Conservation (phyloP, 345 rosid genomes). For the Gossypium australe region DNA sequence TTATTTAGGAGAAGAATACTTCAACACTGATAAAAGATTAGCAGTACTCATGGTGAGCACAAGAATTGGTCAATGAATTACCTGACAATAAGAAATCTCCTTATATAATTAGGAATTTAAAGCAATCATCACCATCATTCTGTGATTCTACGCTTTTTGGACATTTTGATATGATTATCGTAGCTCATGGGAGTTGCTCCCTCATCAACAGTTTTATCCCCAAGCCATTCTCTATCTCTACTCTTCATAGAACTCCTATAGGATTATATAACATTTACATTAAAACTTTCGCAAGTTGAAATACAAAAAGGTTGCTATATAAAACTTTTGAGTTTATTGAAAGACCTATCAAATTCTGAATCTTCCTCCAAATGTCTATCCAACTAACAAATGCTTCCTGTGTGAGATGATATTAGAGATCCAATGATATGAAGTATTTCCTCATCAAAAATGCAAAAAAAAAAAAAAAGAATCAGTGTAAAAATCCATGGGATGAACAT, state of each 20-base stretch:
- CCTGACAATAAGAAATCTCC: not conserved
- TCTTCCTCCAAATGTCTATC: constrained; percentile 36
- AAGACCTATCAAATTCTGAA: constrained; percentile 36
- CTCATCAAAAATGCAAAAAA: constrained; percentile 58
- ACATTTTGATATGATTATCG: constrained; percentile 19
- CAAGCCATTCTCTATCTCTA: constrained; percentile 24
- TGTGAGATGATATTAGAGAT: constrained; percentile 46
- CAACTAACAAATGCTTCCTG: constrained; percentile 61
- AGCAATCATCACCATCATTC: constrained; percentile 20
- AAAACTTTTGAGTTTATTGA: not conserved
- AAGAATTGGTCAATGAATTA: not conserved
- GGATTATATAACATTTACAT: not conserved
- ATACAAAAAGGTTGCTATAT: not conserved
- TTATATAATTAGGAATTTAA: not conserved
- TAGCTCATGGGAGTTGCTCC: constrained; percentile 10
- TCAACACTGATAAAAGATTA: not conserved
- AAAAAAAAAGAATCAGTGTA: constrained; percentile 13
- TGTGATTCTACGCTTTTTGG: constrained; percentile 33
- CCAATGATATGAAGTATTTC: constrained; percentile 70
- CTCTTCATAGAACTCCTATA: constrained; percentile 36
- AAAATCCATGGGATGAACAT: not conserved
- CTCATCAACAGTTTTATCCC: constrained; percentile 11
- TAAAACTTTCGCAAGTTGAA: not conserved
- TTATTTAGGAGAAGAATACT: not conserved
- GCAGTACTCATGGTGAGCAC: not conserved